A percentile compares a stretch with the other conserved stretches of the same genome.
Conservation (phyloP, 371 early-diverging fungal species). For the Rhizomucor pusillus region DNA sequence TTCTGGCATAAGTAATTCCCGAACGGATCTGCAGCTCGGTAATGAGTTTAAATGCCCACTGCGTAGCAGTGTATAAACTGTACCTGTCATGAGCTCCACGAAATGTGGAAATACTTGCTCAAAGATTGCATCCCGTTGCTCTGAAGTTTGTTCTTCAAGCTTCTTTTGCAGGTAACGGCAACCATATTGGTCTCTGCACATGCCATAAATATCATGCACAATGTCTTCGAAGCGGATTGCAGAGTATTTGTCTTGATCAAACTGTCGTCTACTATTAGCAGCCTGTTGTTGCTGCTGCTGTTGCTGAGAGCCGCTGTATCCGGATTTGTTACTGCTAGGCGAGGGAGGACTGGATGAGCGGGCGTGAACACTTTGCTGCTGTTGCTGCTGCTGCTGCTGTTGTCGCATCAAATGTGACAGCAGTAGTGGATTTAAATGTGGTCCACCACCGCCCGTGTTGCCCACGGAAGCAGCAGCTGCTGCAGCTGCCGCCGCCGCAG, state of each 20-base stretch:
- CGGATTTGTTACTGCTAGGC: conserved; percentile 4
- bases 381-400: conserved; percentile 9
- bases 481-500: conserved; percentile 11
- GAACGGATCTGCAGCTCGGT: conserved; percentile 67
- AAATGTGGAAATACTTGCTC: conserved; percentile 73
- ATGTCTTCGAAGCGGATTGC: conserved; percentile 65
- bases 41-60: not conserved
- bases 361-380: conserved; percentile 7
- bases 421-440: conserved; percentile 22
- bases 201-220: conserved; percentile 66
- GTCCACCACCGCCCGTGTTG: conserved; percentile 5
- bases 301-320: not conserved
- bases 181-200: conserved; percentile 92
- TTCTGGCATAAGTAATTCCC: conserved; percentile 93
- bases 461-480: conserved; percentile 4
- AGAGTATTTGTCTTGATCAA: conserved; percentile 58
- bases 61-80: not conserved
- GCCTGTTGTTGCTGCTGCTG: conserved; percentile 1
- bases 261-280: conserved; percentile 9
- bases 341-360: conserved; percentile 3
- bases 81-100: conserved; percentile 81
- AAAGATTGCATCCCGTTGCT: conserved; percentile 67
- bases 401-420: conserved; percentile 26
- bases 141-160: conserved; percentile 73
- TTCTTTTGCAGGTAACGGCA: conserved; percentile 86